Percentiles rank a stretch among this genome's conserved stretches.
These are phyloP conservation scores for Neurospora sp. DNA, from an alignment of 495 filamentous ascomycete genomes.

Conservation along the genomic window DNA sequence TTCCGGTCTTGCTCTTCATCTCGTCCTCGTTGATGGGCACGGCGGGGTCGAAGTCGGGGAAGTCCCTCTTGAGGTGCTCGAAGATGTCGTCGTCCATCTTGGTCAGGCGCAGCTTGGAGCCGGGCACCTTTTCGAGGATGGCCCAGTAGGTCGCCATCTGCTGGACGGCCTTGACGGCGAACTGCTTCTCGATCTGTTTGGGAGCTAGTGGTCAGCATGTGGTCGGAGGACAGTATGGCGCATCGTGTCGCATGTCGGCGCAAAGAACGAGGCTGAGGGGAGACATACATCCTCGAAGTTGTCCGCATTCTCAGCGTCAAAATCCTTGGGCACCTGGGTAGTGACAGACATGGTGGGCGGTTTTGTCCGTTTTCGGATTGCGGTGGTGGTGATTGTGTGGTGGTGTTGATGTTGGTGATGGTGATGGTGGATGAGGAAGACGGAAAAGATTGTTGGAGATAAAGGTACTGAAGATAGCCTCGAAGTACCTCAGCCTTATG, in stretches of 20 bases:
- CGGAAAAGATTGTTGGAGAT: neutral
- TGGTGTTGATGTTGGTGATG: neutral
- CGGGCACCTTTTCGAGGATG: slow-evolving; percentile 81
- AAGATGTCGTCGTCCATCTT: slow-evolving; percentile 92
- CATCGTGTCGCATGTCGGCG: neutral
- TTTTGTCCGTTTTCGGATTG: neutral
- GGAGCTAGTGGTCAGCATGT: neutral
- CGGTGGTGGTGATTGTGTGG: neutral
- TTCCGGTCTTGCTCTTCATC: slow-evolving; percentile 97
- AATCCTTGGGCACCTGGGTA: slow-evolving; percentile 23
- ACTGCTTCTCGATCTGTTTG: slow-evolving; percentile 92
- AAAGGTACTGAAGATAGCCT: neutral
- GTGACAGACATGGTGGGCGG: neutral
- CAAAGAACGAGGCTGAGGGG: neutral
- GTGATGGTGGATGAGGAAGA: neutral
- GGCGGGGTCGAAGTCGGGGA: slow-evolving; percentile 84
- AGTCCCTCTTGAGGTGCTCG: slow-evolving; percentile 72
- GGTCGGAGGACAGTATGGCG: neutral
- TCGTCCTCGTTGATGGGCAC: slow-evolving; percentile 75
- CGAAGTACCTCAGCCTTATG: neutral
- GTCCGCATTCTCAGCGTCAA: slow-evolving; percentile 37
- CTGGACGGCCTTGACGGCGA: slow-evolving; percentile 94
- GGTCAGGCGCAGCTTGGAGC: slow-evolving; percentile 78
- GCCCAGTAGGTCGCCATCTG: slow-evolving; percentile 95
- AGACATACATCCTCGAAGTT: slow-evolving; percentile 40